Percentiles rank a stretch among this genome's conserved stretches.
These are phyloP conservation scores for Dioszegia aurantiaca DNA, from an alignment of 768 basidiomycete species.

Conservation along the genomic window DNA sequence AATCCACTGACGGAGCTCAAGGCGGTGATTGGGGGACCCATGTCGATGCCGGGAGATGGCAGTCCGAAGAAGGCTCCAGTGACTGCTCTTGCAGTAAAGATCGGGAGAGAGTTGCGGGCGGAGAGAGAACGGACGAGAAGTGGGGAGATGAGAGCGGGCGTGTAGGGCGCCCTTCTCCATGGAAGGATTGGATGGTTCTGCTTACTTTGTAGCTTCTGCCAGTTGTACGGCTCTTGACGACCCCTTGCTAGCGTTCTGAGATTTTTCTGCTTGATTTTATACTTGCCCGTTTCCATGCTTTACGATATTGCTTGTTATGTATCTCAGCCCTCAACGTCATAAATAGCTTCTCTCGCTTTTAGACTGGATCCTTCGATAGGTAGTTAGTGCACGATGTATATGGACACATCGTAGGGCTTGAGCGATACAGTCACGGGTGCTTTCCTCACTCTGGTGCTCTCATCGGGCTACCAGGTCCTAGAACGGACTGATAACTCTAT, in stretches of 20 bases:
- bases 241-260: neutral
- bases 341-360: neutral
- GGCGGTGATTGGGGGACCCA: too few relatives aligned
- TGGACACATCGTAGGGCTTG: too few relatives aligned
- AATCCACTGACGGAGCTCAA: neutral
- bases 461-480: too few relatives aligned
- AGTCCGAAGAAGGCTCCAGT: neutral
- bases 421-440: too few relatives aligned
- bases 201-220: neutral
- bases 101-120: neutral
- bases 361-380: neutral
- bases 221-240: neutral
- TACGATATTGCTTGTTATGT: constrained; percentile 12
- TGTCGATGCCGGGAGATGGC: neutral
- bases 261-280: neutral
- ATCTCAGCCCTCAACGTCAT: neutral
- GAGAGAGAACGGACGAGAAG: constrained; percentile 9
- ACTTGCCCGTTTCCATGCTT: neutral
- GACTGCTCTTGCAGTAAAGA: neutral
- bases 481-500: too few relatives aligned
- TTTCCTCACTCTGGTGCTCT: too few relatives aligned
- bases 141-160: constrained; percentile 4
- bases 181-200: neutral
- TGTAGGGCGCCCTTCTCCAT: neutral
- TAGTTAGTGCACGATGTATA: neutral